Evolutionary conservation across 2,329 filamentous ascomycete species (phyloP).

Genomic region (Cladosporium cucumerinum): DNA sequence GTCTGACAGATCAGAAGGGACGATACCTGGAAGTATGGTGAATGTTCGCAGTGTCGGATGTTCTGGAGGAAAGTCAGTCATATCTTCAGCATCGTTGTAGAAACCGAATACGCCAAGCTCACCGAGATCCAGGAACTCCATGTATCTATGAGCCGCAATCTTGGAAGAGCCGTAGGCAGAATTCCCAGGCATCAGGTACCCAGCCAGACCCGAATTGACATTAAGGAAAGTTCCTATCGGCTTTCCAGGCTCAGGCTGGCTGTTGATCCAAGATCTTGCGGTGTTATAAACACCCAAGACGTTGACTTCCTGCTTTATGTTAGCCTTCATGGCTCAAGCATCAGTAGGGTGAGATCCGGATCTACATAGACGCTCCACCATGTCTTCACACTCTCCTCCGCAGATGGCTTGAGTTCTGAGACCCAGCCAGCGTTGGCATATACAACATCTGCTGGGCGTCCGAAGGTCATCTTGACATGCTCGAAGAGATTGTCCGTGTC

Average conservation of each 20-base stretch:
- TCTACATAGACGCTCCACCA: conserved; percentile 17
- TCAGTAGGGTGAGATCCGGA: not conserved
- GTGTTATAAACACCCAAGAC: conserved; percentile 17
- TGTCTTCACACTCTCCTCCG: not conserved
- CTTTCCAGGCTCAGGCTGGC: conserved; percentile 8
- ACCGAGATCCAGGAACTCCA: conserved; percentile 25
- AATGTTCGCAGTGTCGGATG: conserved; percentile 27
- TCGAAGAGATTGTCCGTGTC: conserved; percentile 5
- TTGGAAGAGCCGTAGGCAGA: conserved; percentile 28
- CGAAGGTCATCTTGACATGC: conserved; percentile 8
- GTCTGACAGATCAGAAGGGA: conserved; percentile 19
- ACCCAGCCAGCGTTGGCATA: conserved; percentile 19
- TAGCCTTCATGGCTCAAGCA: not conserved
- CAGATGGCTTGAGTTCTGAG: not conserved
- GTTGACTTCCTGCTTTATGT: conserved; percentile 10
- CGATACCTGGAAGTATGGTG: conserved; percentile 28
- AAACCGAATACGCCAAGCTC: not conserved
- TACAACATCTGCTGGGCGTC: conserved; percentile 20
- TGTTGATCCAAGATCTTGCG: conserved; percentile 12
- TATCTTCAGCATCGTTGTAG: not conserved
- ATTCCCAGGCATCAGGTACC: conserved; percentile 21
- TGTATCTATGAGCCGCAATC: conserved; percentile 25
- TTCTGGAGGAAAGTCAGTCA: conserved; percentile 13
- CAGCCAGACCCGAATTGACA: conserved; percentile 22
- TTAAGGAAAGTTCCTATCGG: conserved; percentile 25